A percentile compares a stretch with the other conserved stretches of the same genome.
Evolutionary conservation across 2,329 filamentous ascomycete genomes (phyloP).

Genomic region (Atkinsonella texensis): DNA sequence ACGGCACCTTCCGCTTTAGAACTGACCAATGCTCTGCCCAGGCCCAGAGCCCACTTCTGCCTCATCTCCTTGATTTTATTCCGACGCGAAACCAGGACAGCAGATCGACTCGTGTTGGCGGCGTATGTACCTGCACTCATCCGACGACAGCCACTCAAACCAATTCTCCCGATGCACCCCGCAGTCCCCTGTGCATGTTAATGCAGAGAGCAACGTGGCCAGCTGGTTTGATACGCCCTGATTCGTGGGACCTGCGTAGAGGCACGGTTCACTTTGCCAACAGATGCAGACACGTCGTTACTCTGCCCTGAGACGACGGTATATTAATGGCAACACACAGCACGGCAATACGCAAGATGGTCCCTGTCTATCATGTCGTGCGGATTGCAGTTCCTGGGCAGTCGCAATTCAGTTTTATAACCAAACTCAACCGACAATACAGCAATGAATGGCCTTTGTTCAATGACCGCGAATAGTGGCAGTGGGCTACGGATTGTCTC

Average conservation of each 20-base stretch:
- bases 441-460: not conserved
- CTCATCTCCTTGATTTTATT: too few relatives aligned
- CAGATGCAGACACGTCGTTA: not conserved
- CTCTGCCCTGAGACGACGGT: not conserved
- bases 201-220: slow-evolving; percentile 4
- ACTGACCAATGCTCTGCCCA: too few relatives aligned
- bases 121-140: not conserved
- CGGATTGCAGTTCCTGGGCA: too few relatives aligned
- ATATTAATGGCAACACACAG: not conserved
- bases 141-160: not conserved
- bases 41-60: too few relatives aligned
- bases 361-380: not conserved
- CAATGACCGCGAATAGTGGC: not conserved
- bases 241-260: not conserved
- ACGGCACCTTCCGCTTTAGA: too few relatives aligned
- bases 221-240: not conserved
- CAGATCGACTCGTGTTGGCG: too few relatives aligned
- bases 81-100: not conserved
- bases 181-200: not conserved
- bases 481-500: too few relatives aligned
- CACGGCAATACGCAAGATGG: not conserved
- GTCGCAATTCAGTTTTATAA: not conserved
- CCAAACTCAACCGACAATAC: not conserved
- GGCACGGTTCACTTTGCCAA: not conserved
- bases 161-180: not conserved